Conservation (phyloP, 257 asterid species). For the Penstemon davidsonii region DNA sequence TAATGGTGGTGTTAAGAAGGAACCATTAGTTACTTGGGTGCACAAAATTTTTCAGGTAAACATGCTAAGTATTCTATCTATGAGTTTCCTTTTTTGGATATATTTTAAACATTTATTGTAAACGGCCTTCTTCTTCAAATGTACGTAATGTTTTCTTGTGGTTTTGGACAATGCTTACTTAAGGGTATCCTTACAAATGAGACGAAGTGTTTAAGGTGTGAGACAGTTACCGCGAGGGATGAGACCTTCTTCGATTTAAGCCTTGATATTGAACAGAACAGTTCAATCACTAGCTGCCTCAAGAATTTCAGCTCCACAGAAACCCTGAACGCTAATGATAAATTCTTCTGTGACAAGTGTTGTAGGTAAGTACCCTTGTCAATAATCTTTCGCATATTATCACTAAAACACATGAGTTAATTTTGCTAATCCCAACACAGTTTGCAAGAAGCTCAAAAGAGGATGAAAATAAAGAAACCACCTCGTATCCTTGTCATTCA, state of each 20-base stretch:
- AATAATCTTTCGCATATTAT: not conserved
- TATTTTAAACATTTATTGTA: not conserved
- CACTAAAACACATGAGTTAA: slow-evolving; percentile 8
- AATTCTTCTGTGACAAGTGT: slow-evolving; percentile 56
- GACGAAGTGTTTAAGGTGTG: slow-evolving; percentile 84
- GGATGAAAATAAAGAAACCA: slow-evolving; percentile 79
- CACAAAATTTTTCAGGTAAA: slow-evolving; percentile 88
- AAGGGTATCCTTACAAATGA: slow-evolving; percentile 90
- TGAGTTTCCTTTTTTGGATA: not conserved
- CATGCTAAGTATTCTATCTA: not conserved
- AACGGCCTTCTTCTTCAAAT: not conserved
- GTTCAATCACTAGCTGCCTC: slow-evolving; percentile 95
- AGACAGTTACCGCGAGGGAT: slow-evolving; percentile 94
- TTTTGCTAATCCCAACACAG: slow-evolving; percentile 36
- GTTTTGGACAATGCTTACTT: not conserved
- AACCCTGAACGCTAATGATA: slow-evolving; percentile 57
- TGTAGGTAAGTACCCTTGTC: slow-evolving; percentile 38
- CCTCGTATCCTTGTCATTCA: slow-evolving; percentile 77
- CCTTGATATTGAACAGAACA: slow-evolving; percentile 92
- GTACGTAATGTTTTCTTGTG: not conserved
- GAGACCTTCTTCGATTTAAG: slow-evolving; percentile 88
- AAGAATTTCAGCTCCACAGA: slow-evolving; percentile 93
- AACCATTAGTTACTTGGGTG: slow-evolving; percentile 77
- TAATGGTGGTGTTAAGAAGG: slow-evolving; percentile 60
- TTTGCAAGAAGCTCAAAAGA: slow-evolving; percentile 84